A percentile compares a stretch with the other conserved stretches of the same genome.
Conservation (phyloP, 2,329 filamentous ascomycete species). For the Pseudohalonectria lignicola region DNA sequence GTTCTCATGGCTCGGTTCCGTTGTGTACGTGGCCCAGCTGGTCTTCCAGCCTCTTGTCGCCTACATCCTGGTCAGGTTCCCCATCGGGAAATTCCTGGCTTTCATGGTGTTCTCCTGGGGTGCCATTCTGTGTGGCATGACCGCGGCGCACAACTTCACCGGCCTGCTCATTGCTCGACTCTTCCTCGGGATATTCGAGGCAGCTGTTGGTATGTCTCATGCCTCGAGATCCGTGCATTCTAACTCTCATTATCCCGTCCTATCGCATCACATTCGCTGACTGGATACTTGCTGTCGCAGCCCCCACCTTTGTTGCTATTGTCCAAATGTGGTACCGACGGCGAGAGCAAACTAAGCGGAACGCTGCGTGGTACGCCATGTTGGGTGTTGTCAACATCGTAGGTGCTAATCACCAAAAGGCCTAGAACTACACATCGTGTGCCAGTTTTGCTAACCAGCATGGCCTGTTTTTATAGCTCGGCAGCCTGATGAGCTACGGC, state of each 20-base stretch:
- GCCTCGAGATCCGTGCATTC: too few relatives aligned
- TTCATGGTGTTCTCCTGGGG: slow-evolving; percentile 14
- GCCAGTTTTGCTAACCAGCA: too few relatives aligned
- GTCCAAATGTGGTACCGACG: slow-evolving; percentile 53
- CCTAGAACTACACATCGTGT: too few relatives aligned
- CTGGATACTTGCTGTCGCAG: too few relatives aligned
- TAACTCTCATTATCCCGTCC: too few relatives aligned
- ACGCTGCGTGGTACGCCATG: slow-evolving; percentile 50
- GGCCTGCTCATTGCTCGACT: slow-evolving; percentile 24
- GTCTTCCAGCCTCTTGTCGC: slow-evolving; percentile 12
- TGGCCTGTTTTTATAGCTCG: too few relatives aligned
- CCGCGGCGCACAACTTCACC: slow-evolving; percentile 18
- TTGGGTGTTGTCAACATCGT: slow-evolving; percentile 47
- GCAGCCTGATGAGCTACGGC: slow-evolving; percentile 45
- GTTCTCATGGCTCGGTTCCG: slow-evolving; percentile 17
- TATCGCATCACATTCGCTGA: background rate
- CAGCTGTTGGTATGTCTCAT: too few relatives aligned
- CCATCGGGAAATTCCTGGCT: slow-evolving; percentile 14
- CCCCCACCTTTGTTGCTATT: slow-evolving; percentile 43
- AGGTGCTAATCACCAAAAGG: too few relatives aligned
- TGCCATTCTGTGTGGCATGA: slow-evolving; percentile 12
- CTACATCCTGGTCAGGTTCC: slow-evolving; percentile 12
- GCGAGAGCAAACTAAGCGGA: slow-evolving; percentile 44
- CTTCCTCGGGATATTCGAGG: slow-evolving; percentile 25
- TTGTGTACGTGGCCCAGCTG: slow-evolving; percentile 24